A percentile compares a stretch with the other conserved stretches of the same genome.
phyloP scores from a whole-genome alignment of 1,284 basidiomycete species.

The Boletus sp. region DNA sequence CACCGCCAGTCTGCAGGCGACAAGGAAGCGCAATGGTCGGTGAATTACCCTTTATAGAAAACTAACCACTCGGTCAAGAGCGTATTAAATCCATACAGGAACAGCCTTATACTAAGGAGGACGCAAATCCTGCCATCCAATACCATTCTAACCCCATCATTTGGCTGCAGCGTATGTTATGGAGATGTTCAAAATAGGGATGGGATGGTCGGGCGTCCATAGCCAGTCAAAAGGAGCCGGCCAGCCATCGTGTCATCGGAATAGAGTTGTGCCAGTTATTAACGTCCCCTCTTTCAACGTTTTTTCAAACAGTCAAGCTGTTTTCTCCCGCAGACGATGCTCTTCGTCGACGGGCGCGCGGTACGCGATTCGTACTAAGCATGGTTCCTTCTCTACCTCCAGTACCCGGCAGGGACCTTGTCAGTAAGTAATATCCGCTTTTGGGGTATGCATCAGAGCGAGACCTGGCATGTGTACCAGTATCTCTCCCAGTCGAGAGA shows the following conservation, averaged over 20 bases:
- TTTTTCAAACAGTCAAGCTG: constrained; percentile 11
- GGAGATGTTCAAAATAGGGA: background rate
- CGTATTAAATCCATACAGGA: background rate
- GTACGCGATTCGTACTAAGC: constrained; percentile 10
- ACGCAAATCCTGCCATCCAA: background rate
- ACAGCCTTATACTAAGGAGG: background rate
- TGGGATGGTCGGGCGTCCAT: background rate
- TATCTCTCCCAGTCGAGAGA: constrained; percentile 7
- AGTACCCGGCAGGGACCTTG: constrained; percentile 10
- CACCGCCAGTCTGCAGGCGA: too few relatives aligned
- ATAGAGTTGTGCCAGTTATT: background rate
- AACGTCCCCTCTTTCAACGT: background rate
- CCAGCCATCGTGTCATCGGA: background rate
- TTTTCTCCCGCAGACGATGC: constrained; percentile 31
- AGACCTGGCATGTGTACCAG: constrained; percentile 22
- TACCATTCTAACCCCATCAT: constrained; percentile 12
- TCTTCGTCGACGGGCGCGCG: constrained; percentile 26
- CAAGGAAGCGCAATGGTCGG: too few relatives aligned
- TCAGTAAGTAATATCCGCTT: background rate
- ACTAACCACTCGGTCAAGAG: background rate
- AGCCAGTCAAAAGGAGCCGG: background rate
- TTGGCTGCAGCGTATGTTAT: background rate
- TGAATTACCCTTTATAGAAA: background rate
- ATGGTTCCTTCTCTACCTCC: background rate
- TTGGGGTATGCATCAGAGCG: constrained; percentile 25